Conservation (phyloP, 2,329 filamentous ascomycete genomes). For the Epichloe sp. region DNA sequence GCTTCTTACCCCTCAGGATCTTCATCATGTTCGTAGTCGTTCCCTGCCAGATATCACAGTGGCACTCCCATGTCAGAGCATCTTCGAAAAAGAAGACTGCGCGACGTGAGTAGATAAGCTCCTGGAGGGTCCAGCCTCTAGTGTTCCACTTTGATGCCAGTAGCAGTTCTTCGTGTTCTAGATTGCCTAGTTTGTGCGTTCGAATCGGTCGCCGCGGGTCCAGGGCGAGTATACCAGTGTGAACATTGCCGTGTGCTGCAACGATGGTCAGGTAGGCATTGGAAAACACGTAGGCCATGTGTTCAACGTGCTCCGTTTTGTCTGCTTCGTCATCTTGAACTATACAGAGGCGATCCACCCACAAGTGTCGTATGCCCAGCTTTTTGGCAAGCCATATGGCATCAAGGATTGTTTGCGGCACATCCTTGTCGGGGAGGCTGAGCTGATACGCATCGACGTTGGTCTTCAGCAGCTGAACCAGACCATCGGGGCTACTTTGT, state of each 20-base stretch:
- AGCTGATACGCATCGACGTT: slow-evolving; percentile 25
- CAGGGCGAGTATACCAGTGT: slow-evolving; percentile 24
- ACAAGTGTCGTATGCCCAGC: slow-evolving; percentile 29
- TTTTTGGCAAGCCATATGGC: slow-evolving; percentile 31
- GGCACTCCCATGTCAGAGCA: slow-evolving; percentile 30
- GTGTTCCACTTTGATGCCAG: slow-evolving; percentile 25
- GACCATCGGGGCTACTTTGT: slow-evolving; percentile 14
- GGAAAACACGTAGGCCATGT: slow-evolving; percentile 33
- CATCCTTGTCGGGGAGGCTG: slow-evolving; percentile 22
- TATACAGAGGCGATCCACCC: slow-evolving; percentile 34
- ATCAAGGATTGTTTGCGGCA: slow-evolving; percentile 29
- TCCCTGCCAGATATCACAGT: slow-evolving; percentile 30
- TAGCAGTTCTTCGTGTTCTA: slow-evolving; percentile 26
- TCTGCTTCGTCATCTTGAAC: slow-evolving; percentile 29
- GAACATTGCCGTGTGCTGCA: slow-evolving; percentile 26
- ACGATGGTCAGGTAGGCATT: slow-evolving; percentile 32
- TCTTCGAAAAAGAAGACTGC: slow-evolving; percentile 31
- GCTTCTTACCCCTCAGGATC: slow-evolving; percentile 17
- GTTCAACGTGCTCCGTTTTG: slow-evolving; percentile 25
- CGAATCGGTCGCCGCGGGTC: slow-evolving; percentile 20
- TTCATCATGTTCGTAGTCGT: slow-evolving; percentile 18
- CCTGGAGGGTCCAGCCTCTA: slow-evolving; percentile 31
- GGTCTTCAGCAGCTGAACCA: slow-evolving; percentile 20
- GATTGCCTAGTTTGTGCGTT: slow-evolving; percentile 12
- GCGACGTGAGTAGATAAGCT: slow-evolving; percentile 28